These are phyloP conservation scores for Syncephalastrum monosporum DNA, from an alignment of 371 early-diverging fungal species.

Conservation along the genomic window DNA sequence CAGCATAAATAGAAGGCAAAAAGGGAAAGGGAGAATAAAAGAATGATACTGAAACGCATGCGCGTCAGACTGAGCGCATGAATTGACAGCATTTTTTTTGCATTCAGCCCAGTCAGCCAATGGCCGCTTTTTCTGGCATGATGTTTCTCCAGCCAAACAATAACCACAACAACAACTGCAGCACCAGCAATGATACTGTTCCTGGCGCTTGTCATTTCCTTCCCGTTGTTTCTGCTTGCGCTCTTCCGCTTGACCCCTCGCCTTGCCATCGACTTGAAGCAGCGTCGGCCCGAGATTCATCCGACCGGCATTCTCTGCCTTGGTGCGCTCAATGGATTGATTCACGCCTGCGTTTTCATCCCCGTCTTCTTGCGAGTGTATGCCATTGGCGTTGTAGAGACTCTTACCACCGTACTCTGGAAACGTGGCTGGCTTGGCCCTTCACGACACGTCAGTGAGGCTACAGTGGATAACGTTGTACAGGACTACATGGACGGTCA, in stretches of 20 bases:
- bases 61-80: no score
- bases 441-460: constrained; percentile 8
- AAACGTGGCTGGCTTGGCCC: constrained; percentile 20
- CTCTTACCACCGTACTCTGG: constrained; percentile 24
- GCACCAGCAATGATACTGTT: no score
- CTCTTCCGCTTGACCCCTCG: background rate
- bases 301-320: background rate
- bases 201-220: no score
- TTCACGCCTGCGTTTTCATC: background rate
- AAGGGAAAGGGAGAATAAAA: no score
- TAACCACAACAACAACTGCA: no score
- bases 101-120: no score
- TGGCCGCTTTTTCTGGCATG: no score
- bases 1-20: no score
- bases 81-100: no score
- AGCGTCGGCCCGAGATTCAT: background rate
- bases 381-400: constrained; percentile 32
- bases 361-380: constrained; percentile 22
- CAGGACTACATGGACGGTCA: constrained; percentile 3
- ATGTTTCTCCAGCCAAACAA: constrained; percentile 1
- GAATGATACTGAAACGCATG: no score
- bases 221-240: background rate
- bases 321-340: background rate
- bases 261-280: background rate
- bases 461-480: constrained; percentile 10